phyloP scores from a whole-genome alignment of 805 yeast species.

The Saturnispora galanensis region DNA sequence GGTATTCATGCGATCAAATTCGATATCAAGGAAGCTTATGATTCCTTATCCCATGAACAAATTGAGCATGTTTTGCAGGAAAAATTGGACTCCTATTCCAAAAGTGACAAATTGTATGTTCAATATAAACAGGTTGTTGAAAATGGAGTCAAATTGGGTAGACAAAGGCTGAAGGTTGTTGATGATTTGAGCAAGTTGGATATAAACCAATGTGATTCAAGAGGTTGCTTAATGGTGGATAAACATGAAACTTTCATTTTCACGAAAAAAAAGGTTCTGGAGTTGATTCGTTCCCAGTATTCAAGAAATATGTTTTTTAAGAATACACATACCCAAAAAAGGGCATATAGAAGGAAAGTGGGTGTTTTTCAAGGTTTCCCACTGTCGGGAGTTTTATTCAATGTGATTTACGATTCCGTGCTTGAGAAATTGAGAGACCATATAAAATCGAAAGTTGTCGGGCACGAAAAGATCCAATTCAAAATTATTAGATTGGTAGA shows the following conservation, averaged over 20 bases:
- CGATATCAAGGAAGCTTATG: conserved; percentile 73
- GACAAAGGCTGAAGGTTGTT: conserved; percentile 5
- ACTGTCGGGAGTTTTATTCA: conserved; percentile 66
- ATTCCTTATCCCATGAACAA: conserved; percentile 46
- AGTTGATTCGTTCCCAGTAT: conserved; percentile 43
- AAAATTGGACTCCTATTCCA: conserved; percentile 15
- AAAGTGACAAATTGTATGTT: conserved; percentile 10
- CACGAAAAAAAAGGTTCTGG: conserved; percentile 34
- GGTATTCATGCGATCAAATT: conserved; percentile 49
- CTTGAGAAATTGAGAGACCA: conserved; percentile 27
- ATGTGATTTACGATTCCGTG: conserved; percentile 57
- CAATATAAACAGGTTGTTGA: conserved; percentile 8
- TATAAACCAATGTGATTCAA: background rate
- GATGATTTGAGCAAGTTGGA: conserved; percentile 11
- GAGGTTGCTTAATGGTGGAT: conserved; percentile 3
- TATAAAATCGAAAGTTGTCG: background rate
- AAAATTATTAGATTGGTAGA: conserved; percentile 64
- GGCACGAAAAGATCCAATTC: conserved; percentile 13
- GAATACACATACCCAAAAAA: conserved; percentile 15
- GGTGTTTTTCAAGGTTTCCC: conserved; percentile 87
- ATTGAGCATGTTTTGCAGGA: conserved; percentile 12
- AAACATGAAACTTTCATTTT: conserved; percentile 20
- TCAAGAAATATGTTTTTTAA: conserved; percentile 37
- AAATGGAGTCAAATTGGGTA: background rate
- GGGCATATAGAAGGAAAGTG: conserved; percentile 36